Percentiles rank a stretch among this genome's conserved stretches.
phyloP scores from a whole-genome alignment of 2,329 filamentous ascomycete genomes.

The Xylaria polymorpha region DNA sequence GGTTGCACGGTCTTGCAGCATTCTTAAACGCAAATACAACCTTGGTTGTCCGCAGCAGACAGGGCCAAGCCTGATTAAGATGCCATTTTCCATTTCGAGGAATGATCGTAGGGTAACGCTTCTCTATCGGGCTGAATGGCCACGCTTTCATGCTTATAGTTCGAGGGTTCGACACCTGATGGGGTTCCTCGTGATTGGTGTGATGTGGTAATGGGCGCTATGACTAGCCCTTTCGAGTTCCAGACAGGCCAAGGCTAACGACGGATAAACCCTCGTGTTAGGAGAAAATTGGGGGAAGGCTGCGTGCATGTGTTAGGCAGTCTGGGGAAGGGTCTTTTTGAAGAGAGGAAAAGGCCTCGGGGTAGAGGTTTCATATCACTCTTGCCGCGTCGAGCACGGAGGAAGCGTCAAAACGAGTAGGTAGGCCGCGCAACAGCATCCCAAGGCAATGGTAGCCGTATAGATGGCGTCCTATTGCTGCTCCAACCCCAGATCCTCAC shows the following conservation, averaged over 20 bases:
- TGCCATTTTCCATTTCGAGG: slow-evolving; percentile 36
- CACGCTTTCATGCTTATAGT: slow-evolving; percentile 27
- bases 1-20: slow-evolving; percentile 36
- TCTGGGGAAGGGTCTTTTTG: neutral
- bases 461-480: slow-evolving; percentile 38
- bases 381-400: slow-evolving; percentile 1
- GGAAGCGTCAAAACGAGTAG: slow-evolving; percentile 15
- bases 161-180: slow-evolving; percentile 29
- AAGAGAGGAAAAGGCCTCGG: slow-evolving; percentile 5
- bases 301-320: neutral
- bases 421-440: slow-evolving; percentile 29
- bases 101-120: slow-evolving; percentile 35
- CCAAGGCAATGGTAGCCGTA: slow-evolving; percentile 39
- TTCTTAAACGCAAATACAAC: slow-evolving; percentile 35
- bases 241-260: slow-evolving; percentile 13
- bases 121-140: slow-evolving; percentile 36
- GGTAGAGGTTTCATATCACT: slow-evolving; percentile 5
- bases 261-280: slow-evolving; percentile 10
- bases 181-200: slow-evolving; percentile 32
- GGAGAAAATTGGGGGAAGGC: slow-evolving; percentile 6
- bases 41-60: slow-evolving; percentile 30
- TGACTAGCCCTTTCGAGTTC: slow-evolving; percentile 18
- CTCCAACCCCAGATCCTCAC: slow-evolving; percentile 38
- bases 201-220: slow-evolving; percentile 27
- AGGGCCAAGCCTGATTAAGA: slow-evolving; percentile 36